Evolutionary conservation across 2,329 filamentous ascomycete species (phyloP).

Genomic region (Penicillium sp.): DNA sequence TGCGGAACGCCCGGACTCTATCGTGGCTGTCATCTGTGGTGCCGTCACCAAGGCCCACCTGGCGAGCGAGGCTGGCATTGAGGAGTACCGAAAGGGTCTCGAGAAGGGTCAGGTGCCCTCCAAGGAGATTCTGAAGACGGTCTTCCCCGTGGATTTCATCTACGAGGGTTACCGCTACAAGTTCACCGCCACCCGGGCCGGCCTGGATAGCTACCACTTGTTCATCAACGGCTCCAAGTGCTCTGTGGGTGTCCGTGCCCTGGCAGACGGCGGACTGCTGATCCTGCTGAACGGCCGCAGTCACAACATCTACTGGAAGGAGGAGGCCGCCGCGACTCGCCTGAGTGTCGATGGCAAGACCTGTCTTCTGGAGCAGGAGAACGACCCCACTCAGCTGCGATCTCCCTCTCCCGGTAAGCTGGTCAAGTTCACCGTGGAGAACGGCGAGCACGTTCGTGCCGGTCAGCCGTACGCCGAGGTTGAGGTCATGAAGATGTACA

Average conservation of each 20-base stretch:
- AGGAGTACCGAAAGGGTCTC: conserved; percentile 78
- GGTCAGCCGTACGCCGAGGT: conserved; percentile 94
- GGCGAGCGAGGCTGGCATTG: conserved; percentile 82
- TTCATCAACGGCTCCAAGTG: conserved; percentile 99
- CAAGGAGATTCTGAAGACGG: conserved; percentile 94
- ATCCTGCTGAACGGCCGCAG: conserved; percentile 86
- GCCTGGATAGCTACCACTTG: conserved; percentile 87
- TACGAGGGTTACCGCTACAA: conserved; percentile 96
- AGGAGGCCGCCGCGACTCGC: conserved; percentile 92
- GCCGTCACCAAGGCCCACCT: conserved; percentile 92
- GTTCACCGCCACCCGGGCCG: conserved; percentile 92
- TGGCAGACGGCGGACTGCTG: conserved; percentile 89
- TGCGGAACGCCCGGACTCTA: conserved; percentile 87
- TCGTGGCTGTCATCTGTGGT: conserved; percentile 90
- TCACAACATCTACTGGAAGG: conserved; percentile 99
- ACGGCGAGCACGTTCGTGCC: conserved; percentile 84
- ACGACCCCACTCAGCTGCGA: conserved; percentile 93
- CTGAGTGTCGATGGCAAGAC: conserved; percentile 97
- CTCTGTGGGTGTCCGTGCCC: conserved; percentile 81
- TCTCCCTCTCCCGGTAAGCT: conserved; percentile 95
- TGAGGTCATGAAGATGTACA: conserved; percentile 99
- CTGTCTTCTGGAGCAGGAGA: conserved; percentile 95
- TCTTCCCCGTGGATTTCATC: conserved; percentile 97
- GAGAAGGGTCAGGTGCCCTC: conserved; percentile 97
- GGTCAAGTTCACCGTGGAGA: conserved; percentile 95